phyloP scores from a whole-genome alignment of 2,329 filamentous ascomycete genomes.

The Colletotrichum lentis region DNA sequence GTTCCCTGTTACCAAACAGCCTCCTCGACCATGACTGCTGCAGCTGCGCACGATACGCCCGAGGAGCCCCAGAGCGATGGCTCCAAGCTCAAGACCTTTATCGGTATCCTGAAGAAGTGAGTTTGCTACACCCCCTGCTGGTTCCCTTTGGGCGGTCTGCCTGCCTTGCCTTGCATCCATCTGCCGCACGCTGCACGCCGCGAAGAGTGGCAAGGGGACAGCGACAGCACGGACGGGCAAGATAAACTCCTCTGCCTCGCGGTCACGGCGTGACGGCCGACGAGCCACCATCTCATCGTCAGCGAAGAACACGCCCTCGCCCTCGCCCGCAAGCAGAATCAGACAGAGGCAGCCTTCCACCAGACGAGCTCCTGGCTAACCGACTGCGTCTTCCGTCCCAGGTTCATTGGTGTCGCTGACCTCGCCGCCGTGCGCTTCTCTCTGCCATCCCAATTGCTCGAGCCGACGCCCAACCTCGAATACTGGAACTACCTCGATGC shows the following conservation, averaged over 20 bases:
- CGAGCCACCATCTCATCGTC: neutral
- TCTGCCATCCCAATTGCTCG: slow-evolving; percentile 90
- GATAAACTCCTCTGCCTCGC: neutral
- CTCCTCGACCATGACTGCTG: slow-evolving; percentile 49
- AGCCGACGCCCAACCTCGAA: slow-evolving; percentile 95
- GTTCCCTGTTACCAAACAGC: neutral
- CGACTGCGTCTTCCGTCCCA: slow-evolving; percentile 48
- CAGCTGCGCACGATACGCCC: slow-evolving; percentile 47
- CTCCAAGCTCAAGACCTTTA: slow-evolving; percentile 88
- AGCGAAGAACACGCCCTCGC: neutral
- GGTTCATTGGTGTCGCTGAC: slow-evolving; percentile 95
- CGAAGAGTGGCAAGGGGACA: neutral
- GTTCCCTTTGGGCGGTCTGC: slow-evolving; percentile 7
- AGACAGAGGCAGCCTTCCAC: neutral
- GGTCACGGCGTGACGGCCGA: slow-evolving; percentile 10
- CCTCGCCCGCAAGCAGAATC: neutral
- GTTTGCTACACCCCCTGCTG: slow-evolving; percentile 43
- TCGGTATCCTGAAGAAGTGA: slow-evolving; percentile 88
- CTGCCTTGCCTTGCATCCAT: neutral
- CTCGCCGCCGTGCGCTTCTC: slow-evolving; percentile 97
- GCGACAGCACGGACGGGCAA: neutral
- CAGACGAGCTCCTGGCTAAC: slow-evolving; percentile 11
- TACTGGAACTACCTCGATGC: slow-evolving; percentile 99
- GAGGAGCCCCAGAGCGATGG: slow-evolving; percentile 73
- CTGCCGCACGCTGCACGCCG: neutral